Evolutionary conservation across 2,329 filamentous ascomycete genomes (phyloP).

Genomic region (Colletotrichum truncatum): DNA sequence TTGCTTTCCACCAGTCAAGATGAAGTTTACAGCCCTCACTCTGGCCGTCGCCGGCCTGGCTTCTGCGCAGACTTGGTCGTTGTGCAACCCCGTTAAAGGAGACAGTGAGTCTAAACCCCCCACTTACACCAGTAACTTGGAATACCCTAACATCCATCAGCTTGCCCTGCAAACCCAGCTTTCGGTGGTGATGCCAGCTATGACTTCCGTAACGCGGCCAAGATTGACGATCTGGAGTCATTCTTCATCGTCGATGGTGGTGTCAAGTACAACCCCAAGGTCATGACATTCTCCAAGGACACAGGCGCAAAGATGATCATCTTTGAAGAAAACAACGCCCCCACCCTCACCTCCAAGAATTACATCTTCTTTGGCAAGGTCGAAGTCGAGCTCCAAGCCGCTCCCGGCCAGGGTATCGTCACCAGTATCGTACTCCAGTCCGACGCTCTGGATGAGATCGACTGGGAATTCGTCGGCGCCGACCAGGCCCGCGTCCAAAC

Average conservation of each 20-base stretch:
- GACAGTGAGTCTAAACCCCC: slow-evolving; percentile 9
- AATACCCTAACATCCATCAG: slow-evolving; percentile 12
- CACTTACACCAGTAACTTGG: background rate
- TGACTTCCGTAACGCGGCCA: slow-evolving; percentile 37
- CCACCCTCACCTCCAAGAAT: slow-evolving; percentile 53
- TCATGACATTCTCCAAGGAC: slow-evolving; percentile 43
- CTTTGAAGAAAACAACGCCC: slow-evolving; percentile 55
- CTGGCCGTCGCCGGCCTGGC: slow-evolving; percentile 24
- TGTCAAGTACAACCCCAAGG: slow-evolving; percentile 48
- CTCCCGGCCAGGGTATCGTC: slow-evolving; percentile 58
- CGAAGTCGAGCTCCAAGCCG: slow-evolving; percentile 54
- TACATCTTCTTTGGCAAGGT: slow-evolving; percentile 64
- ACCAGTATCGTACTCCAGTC: slow-evolving; percentile 59
- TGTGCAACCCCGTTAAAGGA: slow-evolving; percentile 31
- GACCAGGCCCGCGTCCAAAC: slow-evolving; percentile 48
- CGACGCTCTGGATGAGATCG: slow-evolving; percentile 62
- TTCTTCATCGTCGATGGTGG: slow-evolving; percentile 67
- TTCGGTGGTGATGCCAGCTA: slow-evolving; percentile 24
- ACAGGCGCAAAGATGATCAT: slow-evolving; percentile 61
- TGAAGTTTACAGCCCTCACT: slow-evolving; percentile 18
- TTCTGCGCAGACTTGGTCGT: slow-evolving; percentile 29
- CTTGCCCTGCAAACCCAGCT: slow-evolving; percentile 30
- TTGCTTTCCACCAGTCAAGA: background rate
- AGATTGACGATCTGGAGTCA: slow-evolving; percentile 44
- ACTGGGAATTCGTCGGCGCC: slow-evolving; percentile 54